Base-by-base conservation (phyloP, 2,329 filamentous ascomycete genomes). In the Pestalotiopsis sp. region DNA sequence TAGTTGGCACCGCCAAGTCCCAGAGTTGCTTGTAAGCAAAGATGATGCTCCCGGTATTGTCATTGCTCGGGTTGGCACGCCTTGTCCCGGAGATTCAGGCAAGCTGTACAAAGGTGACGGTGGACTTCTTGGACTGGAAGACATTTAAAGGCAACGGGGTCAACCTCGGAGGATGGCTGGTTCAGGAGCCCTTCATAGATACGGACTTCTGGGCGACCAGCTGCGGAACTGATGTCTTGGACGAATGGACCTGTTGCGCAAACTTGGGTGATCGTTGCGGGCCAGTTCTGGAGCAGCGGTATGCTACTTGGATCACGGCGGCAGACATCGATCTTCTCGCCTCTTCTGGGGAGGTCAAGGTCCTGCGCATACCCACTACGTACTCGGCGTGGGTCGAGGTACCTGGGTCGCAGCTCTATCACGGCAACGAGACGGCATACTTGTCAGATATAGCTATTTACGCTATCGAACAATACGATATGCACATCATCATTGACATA, bases 371-470 rank as follows among this genome's bases (percentile, higher is more conserved):
- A 23, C 78, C 80, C 1, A 79, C 76, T 1, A 77, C 76, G 6
- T 81, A 80, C 60, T 77, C 79, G 1, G 77, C 78, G 4, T 82
- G 78, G 79, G 68, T 80, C 62, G 73, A 77, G 17, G 74, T 80
- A 9, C 78, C 79, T 7, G 78, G 78, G 3, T 74, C 71, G 5
- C 66, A 75, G 36, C 70, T 80, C 23, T 79, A 81, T 70, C 69
- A 66, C 41, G 79, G 79, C 27, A 76, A 76, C 31, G 79, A 81
- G 68, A 61, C 69, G 6, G 64, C 69, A 17, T 74, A 75, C 68
- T 71, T 81, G n/a, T 72, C 72, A 56, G 72, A 66, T 1, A 77
- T 81, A 49, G 72, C 77, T 9, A 72, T 74, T 9, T 82, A 81
- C 65, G 79, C 79, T 45, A 81, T 80, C 62, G 52, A 60, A 11